Percentiles rank a stretch among this genome's conserved stretches.
Evolutionary conservation across 371 early-diverging fungal species (phyloP).

Genomic region (Syncephalastrum racemosum): DNA sequence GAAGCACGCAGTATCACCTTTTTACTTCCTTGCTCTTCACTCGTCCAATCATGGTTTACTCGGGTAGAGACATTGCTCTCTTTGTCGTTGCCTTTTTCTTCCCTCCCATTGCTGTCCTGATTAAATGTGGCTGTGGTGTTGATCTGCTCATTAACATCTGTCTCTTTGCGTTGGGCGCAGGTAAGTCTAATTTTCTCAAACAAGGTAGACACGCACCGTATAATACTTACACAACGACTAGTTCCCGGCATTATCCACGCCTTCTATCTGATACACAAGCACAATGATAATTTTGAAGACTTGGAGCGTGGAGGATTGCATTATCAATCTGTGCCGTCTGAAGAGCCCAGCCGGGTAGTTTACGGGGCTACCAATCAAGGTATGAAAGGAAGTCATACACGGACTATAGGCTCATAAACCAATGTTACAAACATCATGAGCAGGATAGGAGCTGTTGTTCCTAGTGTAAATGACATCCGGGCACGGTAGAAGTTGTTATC

Average conservation of each 20-base stretch:
- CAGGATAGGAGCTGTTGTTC: no score
- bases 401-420: neutral
- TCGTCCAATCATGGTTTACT: conserved; percentile 32
- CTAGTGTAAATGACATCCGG: no score
- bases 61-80: conserved; percentile 53
- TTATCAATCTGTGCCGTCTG: conserved; percentile 37
- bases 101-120: conserved; percentile 69
- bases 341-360: conserved; percentile 32
- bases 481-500: no score
- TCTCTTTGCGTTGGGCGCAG: conserved; percentile 59
- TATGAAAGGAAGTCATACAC: conserved; percentile 6
- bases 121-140: conserved; percentile 62
- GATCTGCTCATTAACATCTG: conserved; percentile 71
- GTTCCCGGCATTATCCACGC: conserved; percentile 54
- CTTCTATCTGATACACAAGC: conserved; percentile 51
- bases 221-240: conserved; percentile 4
- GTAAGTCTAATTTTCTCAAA: conserved; percentile 19
- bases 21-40: no score
- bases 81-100: conserved; percentile 68
- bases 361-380: conserved; percentile 26
- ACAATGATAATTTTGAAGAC: conserved; percentile 47
- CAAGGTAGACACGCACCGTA: neutral
- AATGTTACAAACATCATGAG: no score
- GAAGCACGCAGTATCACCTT: no score
- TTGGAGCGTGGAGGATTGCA: conserved; percentile 44